Evolutionary conservation across 2,329 filamentous ascomycete genomes (phyloP).

Genomic region (Stagonosporopsis tanaceti): DNA sequence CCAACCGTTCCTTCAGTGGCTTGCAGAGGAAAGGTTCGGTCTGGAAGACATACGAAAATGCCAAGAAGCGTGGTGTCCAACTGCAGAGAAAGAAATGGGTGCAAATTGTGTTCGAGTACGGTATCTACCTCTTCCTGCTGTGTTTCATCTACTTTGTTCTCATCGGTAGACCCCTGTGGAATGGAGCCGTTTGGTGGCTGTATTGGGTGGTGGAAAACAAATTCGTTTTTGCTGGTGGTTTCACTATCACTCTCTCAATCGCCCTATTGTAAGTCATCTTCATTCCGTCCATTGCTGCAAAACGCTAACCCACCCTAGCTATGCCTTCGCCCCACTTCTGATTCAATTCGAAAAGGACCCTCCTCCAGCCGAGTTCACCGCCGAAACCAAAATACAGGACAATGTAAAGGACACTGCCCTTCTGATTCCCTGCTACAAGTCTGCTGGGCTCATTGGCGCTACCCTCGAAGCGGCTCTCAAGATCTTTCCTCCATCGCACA

Average conservation of each 20-base stretch:
- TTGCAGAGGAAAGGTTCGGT: constrained; percentile 24
- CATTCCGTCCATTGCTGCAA: background rate
- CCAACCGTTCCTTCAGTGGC: constrained; percentile 25
- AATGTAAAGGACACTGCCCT: constrained; percentile 51
- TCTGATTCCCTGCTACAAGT: constrained; percentile 60
- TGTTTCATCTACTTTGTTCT: constrained; percentile 58
- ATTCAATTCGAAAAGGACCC: constrained; percentile 46
- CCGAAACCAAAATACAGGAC: constrained; percentile 35
- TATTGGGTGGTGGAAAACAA: constrained; percentile 53
- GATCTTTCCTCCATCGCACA: constrained; percentile 56
- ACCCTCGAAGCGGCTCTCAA: constrained; percentile 57
- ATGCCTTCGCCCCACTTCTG: constrained; percentile 42
- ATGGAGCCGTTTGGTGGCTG: constrained; percentile 54
- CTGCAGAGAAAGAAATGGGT: constrained; percentile 46
- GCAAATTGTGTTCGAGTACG: constrained; percentile 51
- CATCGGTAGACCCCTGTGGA: constrained; percentile 57
- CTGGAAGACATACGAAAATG: constrained; percentile 34
- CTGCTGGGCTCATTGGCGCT: constrained; percentile 52
- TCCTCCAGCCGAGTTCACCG: constrained; percentile 25
- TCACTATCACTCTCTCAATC: constrained; percentile 52
- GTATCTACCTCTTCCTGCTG: constrained; percentile 46
- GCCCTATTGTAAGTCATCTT: constrained; percentile 41
- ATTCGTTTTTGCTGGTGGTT: constrained; percentile 52
- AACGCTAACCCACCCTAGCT: constrained; percentile 12
- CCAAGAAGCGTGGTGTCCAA: constrained; percentile 31